Base-by-base conservation (phyloP, 768 basidiomycete genomes). In the Wakefieldia striispora region DNA sequence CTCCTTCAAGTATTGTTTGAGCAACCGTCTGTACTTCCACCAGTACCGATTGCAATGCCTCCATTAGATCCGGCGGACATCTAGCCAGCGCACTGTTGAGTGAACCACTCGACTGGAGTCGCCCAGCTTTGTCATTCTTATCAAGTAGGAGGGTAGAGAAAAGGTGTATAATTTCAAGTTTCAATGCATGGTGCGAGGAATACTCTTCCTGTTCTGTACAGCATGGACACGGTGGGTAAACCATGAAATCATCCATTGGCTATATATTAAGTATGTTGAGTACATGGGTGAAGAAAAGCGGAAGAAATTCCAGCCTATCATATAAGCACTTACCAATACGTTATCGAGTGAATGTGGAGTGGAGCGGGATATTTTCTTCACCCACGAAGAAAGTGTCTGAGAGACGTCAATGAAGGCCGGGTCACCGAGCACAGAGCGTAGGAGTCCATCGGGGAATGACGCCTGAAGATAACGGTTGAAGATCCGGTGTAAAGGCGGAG, bases 211-310 rank as follows among this genome's bases (percentile, higher is more conserved):
- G 52, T 47, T 61, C 58, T 40, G 53, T 59, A 63, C 67, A 60
- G 45, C 51, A 51, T 47, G 67, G 46, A 50, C 64, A 67, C 11
- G 67, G 63, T 23, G 70, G 67, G 48, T 69, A 70, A 55, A 67
- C 73, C 69, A 79, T 63, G 56, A 72, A 74, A 60, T 79, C 73
- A 65, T 77, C 72, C 70, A 79, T 68, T 40, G 78, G 76, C 81
- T 83, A 66, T 62, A 67, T 57, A 54, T 58, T 41, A 56, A 53
- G 47, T 12, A 47, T 37, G 37, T 58, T 64, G 47, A 63, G 59
- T 63, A 63, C 55, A 58, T 46, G 17, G 17, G 16, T 41, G 37
- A 34, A 21, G 45, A 40, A 50, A 29, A 43, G 59, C 43, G 50
- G 63, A 33, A 9, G 14, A n/a, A 34, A 41, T 35, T 44, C 43